A percentile compares a stretch with the other conserved stretches of the same genome.
These are phyloP conservation scores for Dactylellina cionopaga DNA, from an alignment of 2,329 filamentous ascomycete genomes.

Conservation along the genomic window DNA sequence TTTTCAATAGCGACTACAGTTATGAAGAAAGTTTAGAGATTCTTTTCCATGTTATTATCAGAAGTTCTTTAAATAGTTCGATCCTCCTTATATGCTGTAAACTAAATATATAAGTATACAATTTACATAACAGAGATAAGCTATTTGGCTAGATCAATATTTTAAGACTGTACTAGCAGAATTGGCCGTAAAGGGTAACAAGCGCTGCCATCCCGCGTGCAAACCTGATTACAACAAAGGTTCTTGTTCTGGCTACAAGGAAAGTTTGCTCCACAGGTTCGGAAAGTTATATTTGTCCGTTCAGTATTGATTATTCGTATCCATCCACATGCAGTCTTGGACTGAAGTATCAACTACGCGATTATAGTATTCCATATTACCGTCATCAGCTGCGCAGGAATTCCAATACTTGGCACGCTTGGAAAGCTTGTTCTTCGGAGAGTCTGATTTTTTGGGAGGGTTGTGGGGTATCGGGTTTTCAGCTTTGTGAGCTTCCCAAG, in stretches of 20 bases:
- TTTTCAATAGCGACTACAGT: too few relatives aligned
- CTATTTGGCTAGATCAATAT: too few relatives aligned
- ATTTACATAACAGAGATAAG: too few relatives aligned
- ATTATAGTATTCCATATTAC: slow-evolving; percentile 9
- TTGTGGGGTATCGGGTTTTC: not conserved
- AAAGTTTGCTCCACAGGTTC: not conserved
- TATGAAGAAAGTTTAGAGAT: too few relatives aligned
- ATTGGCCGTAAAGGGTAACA: not conserved
- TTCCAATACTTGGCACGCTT: slow-evolving; percentile 10
- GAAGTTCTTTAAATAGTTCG: too few relatives aligned
- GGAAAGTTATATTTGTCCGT: slow-evolving; percentile 1
- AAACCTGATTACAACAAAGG: not conserved
- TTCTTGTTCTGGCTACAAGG: slow-evolving; percentile 1
- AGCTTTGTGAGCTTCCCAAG: not conserved
- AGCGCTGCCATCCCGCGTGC: not conserved
- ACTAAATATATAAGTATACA: too few relatives aligned
- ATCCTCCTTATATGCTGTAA: too few relatives aligned
- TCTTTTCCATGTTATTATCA: too few relatives aligned
- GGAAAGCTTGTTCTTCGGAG: not conserved
- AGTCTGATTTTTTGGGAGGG: not conserved
- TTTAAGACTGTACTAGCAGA: too few relatives aligned
- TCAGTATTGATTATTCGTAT: not conserved
- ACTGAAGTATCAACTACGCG: not conserved
- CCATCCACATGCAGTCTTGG: not conserved
- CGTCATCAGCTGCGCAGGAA: not conserved